Conservation (phyloP, 441 rosid genomes). For the Eruca vesicaria region DNA sequence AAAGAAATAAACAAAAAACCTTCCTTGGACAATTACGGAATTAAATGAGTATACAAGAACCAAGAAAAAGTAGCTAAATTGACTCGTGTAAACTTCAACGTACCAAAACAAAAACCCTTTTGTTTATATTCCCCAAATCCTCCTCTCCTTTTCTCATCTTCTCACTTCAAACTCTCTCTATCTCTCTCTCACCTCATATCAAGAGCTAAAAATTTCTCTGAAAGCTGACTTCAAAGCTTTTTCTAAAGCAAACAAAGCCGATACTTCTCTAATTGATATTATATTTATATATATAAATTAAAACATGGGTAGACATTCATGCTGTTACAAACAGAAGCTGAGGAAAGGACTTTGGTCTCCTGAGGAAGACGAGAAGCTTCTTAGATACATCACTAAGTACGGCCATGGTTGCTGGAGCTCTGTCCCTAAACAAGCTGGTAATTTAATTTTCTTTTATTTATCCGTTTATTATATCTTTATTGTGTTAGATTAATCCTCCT, state of each 20-base stretch:
- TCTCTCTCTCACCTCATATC: constrained; percentile 21
- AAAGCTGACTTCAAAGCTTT: constrained; percentile 25
- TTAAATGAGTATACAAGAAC: no score
- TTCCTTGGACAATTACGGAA: no score
- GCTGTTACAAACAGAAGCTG: constrained; percentile 88
- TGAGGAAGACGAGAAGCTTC: constrained; percentile 93
- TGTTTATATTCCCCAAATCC: constrained; percentile 37
- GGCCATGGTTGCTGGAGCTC: constrained; percentile 99
- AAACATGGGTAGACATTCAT: constrained; percentile 83
- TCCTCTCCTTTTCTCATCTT: constrained; percentile 41
- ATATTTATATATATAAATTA: not conserved
- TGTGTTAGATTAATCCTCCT: not conserved
- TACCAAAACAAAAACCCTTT: constrained; percentile 29
- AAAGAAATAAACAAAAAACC: no score
- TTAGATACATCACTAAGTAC: constrained; percentile 68
- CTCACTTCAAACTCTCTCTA: constrained; percentile 37
- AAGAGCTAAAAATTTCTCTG: constrained; percentile 3
- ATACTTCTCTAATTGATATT: not conserved
- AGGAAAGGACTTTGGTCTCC: constrained; percentile 98
- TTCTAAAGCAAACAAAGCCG: constrained; percentile 5
- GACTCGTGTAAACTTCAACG: constrained; percentile 29
- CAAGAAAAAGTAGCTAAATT: no score
- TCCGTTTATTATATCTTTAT: not conserved
- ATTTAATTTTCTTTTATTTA: not conserved
- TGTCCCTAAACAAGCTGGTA: constrained; percentile 92